Evolutionary conservation across 805 yeast genomes (phyloP), one percentile per base, ranked within the genome.

Genomic region (Cyberlindnera veronae): DNA sequence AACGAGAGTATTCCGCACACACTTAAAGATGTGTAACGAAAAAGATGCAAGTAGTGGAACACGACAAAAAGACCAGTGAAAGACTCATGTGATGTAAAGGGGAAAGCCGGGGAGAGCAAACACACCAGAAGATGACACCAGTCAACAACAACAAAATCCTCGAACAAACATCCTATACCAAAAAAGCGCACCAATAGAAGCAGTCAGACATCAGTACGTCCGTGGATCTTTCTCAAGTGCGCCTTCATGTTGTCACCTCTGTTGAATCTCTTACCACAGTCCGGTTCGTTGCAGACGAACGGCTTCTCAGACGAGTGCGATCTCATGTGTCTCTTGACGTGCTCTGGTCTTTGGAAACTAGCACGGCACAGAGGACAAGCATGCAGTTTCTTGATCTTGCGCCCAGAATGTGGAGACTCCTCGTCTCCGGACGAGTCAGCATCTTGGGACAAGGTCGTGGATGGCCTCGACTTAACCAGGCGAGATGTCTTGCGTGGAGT

Each of bases 241-340:
- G 93, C 87, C 41, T 81, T 73, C 41, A 89, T 68, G 63, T 89
- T 95, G 50, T 89, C 90, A 44, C 82, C 82, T 48, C 95, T 69
- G 30, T 79, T 71, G 57, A 87, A 87, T 21, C 77, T 59, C 45
- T 81, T 80, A 3, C 68, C 71, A 63, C 95, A 87, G 80, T 45
- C 84, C 58, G 59, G 79, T 12, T 66, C 66, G 7, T 68, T 63
- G 60, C 96, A 85, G 28, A 61, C 63, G 55, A 75, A 89, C 0
- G 96, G 95, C 43, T 95, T 72, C 48, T 84, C 91, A 48, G 78
- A 76, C 5, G 88, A 76, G 61, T 89, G 97, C 2, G 89, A 71
- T 51, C 89, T 71, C 58, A 71, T 64, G 61, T 89, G 96, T 52
- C 81, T 84, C 45, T 72, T 81, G 20, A 81, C 86, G 58, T 81